Conservation (phyloP, 495 filamentous ascomycete genomes). For the Talaromyces liani region DNA sequence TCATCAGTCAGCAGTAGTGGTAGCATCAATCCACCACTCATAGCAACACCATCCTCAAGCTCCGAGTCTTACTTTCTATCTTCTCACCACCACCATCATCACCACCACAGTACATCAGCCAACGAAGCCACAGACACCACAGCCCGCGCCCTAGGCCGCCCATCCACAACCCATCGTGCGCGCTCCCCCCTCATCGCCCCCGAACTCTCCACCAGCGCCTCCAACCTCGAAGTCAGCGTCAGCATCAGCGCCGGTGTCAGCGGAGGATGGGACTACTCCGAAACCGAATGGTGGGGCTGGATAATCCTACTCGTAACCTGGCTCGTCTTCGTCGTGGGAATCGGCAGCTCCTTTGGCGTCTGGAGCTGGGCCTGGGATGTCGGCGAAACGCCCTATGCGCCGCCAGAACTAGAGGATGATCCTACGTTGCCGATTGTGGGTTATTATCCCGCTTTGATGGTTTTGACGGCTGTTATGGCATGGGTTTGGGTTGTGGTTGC, state of each 20-base stretch:
- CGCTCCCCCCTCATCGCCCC: constrained; percentile 54
- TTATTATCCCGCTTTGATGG: constrained; percentile 91
- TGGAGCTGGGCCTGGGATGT: constrained; percentile 99
- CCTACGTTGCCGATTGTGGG: constrained; percentile 89
- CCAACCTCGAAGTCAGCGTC: neutral
- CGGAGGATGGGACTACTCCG: constrained; percentile 72
- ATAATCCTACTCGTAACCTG: constrained; percentile 83
- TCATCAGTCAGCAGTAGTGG: constrained; percentile 12
- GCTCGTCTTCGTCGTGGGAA: constrained; percentile 90
- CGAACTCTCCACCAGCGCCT: neutral
- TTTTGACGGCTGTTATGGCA: constrained; percentile 89
- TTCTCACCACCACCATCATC: constrained; percentile 15
- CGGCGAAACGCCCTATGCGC: constrained; percentile 89
- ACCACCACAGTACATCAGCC: constrained; percentile 10
- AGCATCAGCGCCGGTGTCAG: constrained; percentile 10
- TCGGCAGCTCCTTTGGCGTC: constrained; percentile 93
- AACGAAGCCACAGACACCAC: constrained; percentile 9
- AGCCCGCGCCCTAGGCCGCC: neutral
- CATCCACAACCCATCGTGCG: constrained; percentile 35
- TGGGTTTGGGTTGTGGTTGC: constrained; percentile 98
- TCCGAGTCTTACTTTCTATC: constrained; percentile 62
- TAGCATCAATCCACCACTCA: constrained; percentile 20
- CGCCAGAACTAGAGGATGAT: constrained; percentile 88
- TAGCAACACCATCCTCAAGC: constrained; percentile 44
- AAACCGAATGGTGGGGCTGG: constrained; percentile 97